These are phyloP conservation scores for Gloeopeniophorella convolvens DNA, from an alignment of 768 basidiomycete genomes.

Conservation along the genomic window DNA sequence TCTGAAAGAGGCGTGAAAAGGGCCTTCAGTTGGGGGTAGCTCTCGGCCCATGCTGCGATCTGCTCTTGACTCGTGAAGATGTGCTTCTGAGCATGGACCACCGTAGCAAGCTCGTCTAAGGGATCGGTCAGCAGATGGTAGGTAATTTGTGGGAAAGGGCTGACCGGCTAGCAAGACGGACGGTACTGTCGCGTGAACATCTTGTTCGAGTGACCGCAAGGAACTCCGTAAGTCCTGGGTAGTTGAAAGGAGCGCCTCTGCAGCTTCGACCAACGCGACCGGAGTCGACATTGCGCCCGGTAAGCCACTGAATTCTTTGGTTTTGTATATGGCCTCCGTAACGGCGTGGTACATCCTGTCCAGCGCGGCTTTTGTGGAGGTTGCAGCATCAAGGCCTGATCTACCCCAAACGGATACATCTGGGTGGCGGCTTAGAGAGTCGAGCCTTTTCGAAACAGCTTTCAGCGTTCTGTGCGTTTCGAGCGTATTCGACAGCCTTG, in stretches of 20 bases:
- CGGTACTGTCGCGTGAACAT: not conserved
- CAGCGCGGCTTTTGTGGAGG: not conserved
- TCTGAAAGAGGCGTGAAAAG: conserved; percentile 29
- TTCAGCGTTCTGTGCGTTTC: conserved; percentile 3
- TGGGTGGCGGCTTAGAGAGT: conserved; percentile 20
- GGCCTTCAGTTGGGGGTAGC: conserved; percentile 25
- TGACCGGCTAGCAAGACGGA: conserved; percentile 13
- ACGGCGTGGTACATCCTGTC: conserved; percentile 13
- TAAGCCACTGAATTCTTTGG: conserved; percentile 3
- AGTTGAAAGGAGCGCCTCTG: conserved; percentile 1
- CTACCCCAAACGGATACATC: conserved; percentile 3
- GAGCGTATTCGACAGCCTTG: conserved; percentile 9
- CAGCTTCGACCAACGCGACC: conserved; percentile 1
- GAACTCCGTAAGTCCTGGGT: not conserved
- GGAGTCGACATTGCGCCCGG: conserved; percentile 5
- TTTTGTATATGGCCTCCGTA: conserved; percentile 10
- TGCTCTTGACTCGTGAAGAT: not conserved
- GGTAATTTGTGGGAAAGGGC: no score
- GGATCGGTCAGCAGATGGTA: no score
- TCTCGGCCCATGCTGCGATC: conserved; percentile 11
- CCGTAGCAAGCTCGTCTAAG: conserved; percentile 11
- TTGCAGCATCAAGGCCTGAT: not conserved
- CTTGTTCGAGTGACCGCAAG: not conserved
- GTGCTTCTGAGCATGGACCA: conserved; percentile 6
- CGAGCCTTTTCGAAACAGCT: not conserved